phyloP scores from a whole-genome alignment of 2,329 filamentous ascomycete species.

The Tolypocladium tundrense region DNA sequence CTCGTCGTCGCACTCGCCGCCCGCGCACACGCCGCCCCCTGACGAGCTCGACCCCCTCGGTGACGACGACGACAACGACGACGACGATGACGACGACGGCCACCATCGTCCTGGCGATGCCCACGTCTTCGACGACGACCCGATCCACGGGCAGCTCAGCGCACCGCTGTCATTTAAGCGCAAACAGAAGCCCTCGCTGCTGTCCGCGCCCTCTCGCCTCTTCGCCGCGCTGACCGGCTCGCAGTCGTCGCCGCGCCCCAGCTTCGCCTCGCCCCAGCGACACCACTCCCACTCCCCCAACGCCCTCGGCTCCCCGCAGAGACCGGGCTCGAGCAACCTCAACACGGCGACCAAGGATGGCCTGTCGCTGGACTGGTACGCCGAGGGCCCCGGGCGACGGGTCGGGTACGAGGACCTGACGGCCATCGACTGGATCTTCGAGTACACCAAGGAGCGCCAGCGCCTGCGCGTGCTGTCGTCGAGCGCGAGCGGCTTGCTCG shows the following conservation, averaged over 20 bases:
- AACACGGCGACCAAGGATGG: slow-evolving; percentile 32
- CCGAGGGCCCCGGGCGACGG: slow-evolving; percentile 77
- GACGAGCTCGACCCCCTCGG: slow-evolving; percentile 35
- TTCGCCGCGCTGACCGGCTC: slow-evolving; percentile 29
- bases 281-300: not conserved
- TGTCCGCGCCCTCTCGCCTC: slow-evolving; percentile 36
- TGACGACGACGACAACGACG: slow-evolving; percentile 31
- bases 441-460: slow-evolving; percentile 93
- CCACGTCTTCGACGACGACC: slow-evolving; percentile 43
- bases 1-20: slow-evolving; percentile 19
- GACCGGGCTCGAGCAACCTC: slow-evolving; percentile 3
- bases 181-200: slow-evolving; percentile 43
- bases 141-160: slow-evolving; percentile 37
- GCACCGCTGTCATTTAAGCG: slow-evolving; percentile 62
- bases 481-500: slow-evolving; percentile 58
- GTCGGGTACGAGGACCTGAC: slow-evolving; percentile 95
- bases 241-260: not conserved
- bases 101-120: slow-evolving; percentile 1
- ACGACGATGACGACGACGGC: slow-evolving; percentile 10
- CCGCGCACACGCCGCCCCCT: slow-evolving; percentile 14
- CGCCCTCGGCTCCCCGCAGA: slow-evolving; percentile 6
- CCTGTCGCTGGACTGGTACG: slow-evolving; percentile 66
- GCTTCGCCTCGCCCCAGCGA: not conserved
- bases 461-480: slow-evolving; percentile 68
- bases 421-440: slow-evolving; percentile 99